Evolutionary conservation across 2,329 filamentous ascomycete genomes (phyloP).

Genomic region (Aspergillus brasiliensis): DNA sequence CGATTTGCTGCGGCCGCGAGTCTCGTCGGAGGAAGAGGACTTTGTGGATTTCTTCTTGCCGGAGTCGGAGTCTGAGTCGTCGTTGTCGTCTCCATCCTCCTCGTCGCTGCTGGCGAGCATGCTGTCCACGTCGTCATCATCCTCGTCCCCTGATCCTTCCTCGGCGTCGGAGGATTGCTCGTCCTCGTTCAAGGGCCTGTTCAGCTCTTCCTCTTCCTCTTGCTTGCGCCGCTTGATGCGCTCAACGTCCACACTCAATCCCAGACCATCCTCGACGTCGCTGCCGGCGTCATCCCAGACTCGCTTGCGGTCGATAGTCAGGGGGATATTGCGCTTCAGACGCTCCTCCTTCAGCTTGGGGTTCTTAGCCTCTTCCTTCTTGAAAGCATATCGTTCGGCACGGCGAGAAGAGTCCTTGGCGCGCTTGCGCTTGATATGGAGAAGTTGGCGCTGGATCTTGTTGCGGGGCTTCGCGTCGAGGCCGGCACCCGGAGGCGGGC

Average conservation of each 20-base stretch:
- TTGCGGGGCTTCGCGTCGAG: slow-evolving; percentile 65
- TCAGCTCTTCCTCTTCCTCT: slow-evolving; percentile 47
- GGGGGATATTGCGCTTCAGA: slow-evolving; percentile 74
- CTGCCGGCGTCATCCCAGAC: slow-evolving; percentile 79
- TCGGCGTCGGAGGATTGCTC: slow-evolving; percentile 23
- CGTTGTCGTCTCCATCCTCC: slow-evolving; percentile 56
- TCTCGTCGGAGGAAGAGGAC: slow-evolving; percentile 34
- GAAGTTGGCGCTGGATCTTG: slow-evolving; percentile 75
- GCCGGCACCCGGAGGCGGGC: slow-evolving; percentile 48
- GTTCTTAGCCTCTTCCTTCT: slow-evolving; percentile 82
- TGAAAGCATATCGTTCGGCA: slow-evolving; percentile 74
- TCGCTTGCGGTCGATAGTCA: slow-evolving; percentile 83
- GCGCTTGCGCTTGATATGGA: slow-evolving; percentile 80
- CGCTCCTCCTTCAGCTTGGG: slow-evolving; percentile 73
- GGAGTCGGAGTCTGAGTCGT: slow-evolving; percentile 52
- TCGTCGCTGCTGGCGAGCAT: slow-evolving; percentile 40
- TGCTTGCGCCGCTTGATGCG: slow-evolving; percentile 51
- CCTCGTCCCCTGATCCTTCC: slow-evolving; percentile 49
- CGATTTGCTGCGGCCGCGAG: slow-evolving; percentile 37
- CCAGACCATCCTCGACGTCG: slow-evolving; percentile 50
- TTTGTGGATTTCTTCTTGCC: slow-evolving; percentile 53
- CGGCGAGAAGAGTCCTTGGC: slow-evolving; percentile 71
- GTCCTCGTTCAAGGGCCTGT: slow-evolving; percentile 35
- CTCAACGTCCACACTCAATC: slow-evolving; percentile 51
- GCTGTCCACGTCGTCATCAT: slow-evolving; percentile 54